phyloP scores from a whole-genome alignment of 352 stramenopile species.

The Phytophthora chlamydospora region DNA sequence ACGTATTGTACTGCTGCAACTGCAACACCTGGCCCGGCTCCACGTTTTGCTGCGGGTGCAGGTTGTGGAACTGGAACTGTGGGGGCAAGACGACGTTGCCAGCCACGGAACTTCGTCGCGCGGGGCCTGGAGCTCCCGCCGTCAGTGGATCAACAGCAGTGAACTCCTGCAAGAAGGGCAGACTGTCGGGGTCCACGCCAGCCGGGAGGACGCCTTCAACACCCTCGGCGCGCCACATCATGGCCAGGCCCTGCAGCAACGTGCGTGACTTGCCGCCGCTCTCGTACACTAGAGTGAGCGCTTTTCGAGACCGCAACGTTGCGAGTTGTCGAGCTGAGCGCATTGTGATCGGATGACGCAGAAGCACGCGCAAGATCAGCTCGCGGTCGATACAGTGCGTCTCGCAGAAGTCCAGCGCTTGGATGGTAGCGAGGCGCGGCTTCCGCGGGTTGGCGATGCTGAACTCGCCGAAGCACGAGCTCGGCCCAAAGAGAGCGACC shows the following conservation, averaged over 20 bases:
- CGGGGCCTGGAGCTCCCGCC: not conserved
- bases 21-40: constrained; percentile 6
- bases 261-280: constrained; percentile 62
- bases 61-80: constrained; percentile 14
- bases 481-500: constrained; percentile 68
- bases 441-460: constrained; percentile 76
- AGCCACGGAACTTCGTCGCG: constrained; percentile 7
- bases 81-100: not conserved
- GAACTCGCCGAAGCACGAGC: constrained; percentile 84
- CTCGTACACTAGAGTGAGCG: constrained; percentile 58
- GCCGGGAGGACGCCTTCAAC: constrained; percentile 52
- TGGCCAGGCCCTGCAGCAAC: constrained; percentile 65
- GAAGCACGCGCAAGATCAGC: constrained; percentile 52
- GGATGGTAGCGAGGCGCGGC: constrained; percentile 73
- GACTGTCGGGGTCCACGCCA: constrained; percentile 33
- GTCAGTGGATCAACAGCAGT: not conserved
- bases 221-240: constrained; percentile 65
- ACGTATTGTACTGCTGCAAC: constrained; percentile 13
- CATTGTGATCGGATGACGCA: constrained; percentile 65
- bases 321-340: constrained; percentile 64
- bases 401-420: constrained; percentile 82
- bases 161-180: constrained; percentile 59
- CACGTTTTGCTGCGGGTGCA: constrained; percentile 11
- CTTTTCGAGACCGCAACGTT: constrained; percentile 58
- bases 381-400: constrained; percentile 66